A percentile compares a stretch with the other conserved stretches of the same genome.
phyloP scores from a whole-genome alignment of 208 protist species.

The Acanthamoeba castellanii region DNA sequence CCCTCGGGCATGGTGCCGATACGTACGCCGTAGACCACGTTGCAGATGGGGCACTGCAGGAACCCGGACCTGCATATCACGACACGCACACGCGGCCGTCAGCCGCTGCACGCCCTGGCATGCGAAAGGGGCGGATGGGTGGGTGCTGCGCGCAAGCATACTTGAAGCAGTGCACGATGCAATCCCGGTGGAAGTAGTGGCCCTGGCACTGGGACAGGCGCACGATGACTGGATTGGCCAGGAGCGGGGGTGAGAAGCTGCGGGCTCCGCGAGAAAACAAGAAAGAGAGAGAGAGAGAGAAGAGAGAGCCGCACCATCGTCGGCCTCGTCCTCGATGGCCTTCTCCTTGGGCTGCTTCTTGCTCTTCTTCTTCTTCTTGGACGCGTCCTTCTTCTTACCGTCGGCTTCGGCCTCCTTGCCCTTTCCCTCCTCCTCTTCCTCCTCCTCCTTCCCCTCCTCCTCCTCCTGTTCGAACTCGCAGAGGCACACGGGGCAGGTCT shows the following conservation, averaged over 20 bases:
- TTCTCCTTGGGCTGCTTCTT: slow-evolving; percentile 12
- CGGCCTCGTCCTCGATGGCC: neutral
- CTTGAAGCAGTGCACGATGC: slow-evolving; percentile 69
- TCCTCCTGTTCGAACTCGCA: slow-evolving; percentile 40
- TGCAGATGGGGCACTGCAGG: slow-evolving; percentile 71
- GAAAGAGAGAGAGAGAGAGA: neutral
- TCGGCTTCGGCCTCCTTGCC: neutral
- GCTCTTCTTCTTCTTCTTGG: neutral
- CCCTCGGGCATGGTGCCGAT: slow-evolving; percentile 61
- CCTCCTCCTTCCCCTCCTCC: neutral
- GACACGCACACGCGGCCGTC: too few species aligned
- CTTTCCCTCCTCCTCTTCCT: neutral
- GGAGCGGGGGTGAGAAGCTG: neutral
- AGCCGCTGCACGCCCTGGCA: neutral
- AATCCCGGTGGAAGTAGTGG: slow-evolving; percentile 65
- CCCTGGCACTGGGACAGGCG: slow-evolving; percentile 27
- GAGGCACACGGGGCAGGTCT: slow-evolving; percentile 60
- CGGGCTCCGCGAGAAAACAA: neutral
- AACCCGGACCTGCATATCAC: slow-evolving; percentile 8
- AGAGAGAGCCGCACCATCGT: neutral
- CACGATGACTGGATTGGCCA: neutral
- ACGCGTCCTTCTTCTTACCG: neutral
- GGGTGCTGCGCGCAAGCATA: neutral
- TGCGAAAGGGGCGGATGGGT: neutral
- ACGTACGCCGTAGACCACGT: slow-evolving; percentile 44